A percentile compares a stretch with the other conserved stretches of the same genome.
These are phyloP conservation scores for Salmacisia buchloeana DNA, from an alignment of 1,284 basidiomycete genomes.

Conservation along the genomic window DNA sequence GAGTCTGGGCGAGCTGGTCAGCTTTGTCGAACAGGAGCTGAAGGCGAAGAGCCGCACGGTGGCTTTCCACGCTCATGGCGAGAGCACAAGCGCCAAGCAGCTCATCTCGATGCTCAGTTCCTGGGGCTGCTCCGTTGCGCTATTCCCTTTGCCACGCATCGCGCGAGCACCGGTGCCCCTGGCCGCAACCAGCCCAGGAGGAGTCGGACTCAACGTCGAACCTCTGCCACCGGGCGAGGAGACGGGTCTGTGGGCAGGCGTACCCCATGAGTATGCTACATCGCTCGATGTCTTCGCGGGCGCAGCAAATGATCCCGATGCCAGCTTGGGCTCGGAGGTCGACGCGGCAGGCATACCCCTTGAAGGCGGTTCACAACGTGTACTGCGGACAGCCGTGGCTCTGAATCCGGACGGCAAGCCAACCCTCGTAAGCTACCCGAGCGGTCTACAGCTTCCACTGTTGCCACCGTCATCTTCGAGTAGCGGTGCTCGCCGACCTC, in stretches of 20 bases:
- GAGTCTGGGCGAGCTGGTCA: conserved; percentile 2
- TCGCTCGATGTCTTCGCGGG: background rate
- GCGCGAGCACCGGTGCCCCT: background rate
- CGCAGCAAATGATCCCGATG: background rate
- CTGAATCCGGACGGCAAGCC: conserved; percentile 24
- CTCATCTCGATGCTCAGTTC: conserved; percentile 15
- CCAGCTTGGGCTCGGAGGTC: background rate
- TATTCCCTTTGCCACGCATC: conserved; percentile 14
- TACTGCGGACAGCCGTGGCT: conserved; percentile 26
- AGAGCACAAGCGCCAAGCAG: conserved; percentile 22
- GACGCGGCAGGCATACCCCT: background rate
- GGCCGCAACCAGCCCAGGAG: background rate
- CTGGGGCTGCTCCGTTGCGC: conserved; percentile 25
- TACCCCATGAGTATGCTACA: background rate
- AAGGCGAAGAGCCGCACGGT: conserved; percentile 20
- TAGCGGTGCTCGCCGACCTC: conserved; percentile 7
- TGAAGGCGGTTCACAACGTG: background rate
- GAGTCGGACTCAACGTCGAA: too few species aligned
- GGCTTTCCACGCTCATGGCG: conserved; percentile 23
- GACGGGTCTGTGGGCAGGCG: background rate
- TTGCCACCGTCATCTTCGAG: background rate
- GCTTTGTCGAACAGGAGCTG: conserved; percentile 19
- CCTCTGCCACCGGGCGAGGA: background rate
- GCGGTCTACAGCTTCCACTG: conserved; percentile 19
- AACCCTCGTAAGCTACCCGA: conserved; percentile 29